These are phyloP conservation scores for Taxillus chinensis DNA, from an alignment of 164 flowering plant genomes.

Conservation along the genomic window DNA sequence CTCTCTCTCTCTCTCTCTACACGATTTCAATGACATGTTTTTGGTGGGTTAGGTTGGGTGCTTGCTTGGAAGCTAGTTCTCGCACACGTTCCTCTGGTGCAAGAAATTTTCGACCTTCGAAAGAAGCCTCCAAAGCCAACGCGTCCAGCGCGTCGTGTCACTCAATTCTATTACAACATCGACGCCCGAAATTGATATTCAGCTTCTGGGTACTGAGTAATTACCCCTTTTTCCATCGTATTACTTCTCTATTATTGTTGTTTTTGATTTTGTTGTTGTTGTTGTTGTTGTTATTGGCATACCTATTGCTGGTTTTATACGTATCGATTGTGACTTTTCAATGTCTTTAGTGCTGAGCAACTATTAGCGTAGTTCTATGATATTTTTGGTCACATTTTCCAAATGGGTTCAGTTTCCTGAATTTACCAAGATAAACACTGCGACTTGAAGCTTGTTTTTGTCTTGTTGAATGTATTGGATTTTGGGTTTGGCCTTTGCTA, in stretches of 20 bases:
- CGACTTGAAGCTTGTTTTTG: no score
- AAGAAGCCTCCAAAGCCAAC: constrained; percentile 47
- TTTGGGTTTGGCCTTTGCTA: no score
- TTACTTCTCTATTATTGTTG: neutral
- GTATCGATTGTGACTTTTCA: no score
- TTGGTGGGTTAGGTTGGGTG: constrained; percentile 50
- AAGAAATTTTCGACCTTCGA: constrained; percentile 65
- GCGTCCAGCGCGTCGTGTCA: constrained; percentile 44
- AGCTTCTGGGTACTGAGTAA: constrained; percentile 18
- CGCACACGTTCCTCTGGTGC: constrained; percentile 85
- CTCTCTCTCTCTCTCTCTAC: neutral
- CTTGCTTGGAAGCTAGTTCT: constrained; percentile 87
- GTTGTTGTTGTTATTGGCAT: no score
- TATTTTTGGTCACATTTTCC: no score
- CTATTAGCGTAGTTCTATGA: neutral
- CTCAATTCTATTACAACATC: constrained; percentile 33
- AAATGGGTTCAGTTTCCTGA: no score
- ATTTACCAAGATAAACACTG: no score
- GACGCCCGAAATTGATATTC: constrained; percentile 14
- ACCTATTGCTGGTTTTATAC: no score
- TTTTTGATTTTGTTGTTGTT: no score
- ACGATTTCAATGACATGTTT: no score
- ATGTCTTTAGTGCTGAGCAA: no score
- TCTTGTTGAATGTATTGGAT: no score
- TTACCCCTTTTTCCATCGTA: constrained; percentile 8